phyloP scores from a whole-genome alignment of 306 rosid species.

The Rubus parviflorus region DNA sequence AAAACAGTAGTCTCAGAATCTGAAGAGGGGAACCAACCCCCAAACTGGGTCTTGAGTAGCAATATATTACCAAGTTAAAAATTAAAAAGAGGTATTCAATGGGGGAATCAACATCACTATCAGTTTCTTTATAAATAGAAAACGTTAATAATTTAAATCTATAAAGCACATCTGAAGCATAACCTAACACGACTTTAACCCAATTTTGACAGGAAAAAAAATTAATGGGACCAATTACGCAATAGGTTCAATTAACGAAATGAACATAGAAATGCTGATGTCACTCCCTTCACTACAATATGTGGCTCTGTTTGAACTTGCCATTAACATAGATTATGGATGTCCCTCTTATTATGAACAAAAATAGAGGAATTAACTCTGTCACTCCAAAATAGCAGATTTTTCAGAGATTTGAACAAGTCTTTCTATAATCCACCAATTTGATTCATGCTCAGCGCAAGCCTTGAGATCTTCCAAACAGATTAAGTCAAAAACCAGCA shows the following conservation, averaged over 20 bases:
- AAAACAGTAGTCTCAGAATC: background rate
- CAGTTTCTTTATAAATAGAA: background rate
- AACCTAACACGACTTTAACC: background rate
- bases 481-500: background rate
- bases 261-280: background rate
- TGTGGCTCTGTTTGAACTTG: background rate
- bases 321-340: background rate
- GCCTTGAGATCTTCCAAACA: background rate
- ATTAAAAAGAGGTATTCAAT: background rate
- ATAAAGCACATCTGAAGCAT: background rate
- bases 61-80: background rate
- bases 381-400: background rate
- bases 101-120: background rate
- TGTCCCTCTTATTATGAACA: background rate
- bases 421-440: background rate
- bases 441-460: background rate
- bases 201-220: background rate
- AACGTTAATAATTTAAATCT: background rate
- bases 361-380: background rate
- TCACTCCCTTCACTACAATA: slow-evolving; percentile 6
- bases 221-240: background rate
- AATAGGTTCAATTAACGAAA: background rate
- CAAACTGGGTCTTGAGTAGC: background rate
- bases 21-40: background rate
- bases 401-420: background rate